Evolutionary conservation across 345 rosid genomes (phyloP), one percentile per base, ranked within the genome.

Genomic region (Ailanthus altissimus): DNA sequence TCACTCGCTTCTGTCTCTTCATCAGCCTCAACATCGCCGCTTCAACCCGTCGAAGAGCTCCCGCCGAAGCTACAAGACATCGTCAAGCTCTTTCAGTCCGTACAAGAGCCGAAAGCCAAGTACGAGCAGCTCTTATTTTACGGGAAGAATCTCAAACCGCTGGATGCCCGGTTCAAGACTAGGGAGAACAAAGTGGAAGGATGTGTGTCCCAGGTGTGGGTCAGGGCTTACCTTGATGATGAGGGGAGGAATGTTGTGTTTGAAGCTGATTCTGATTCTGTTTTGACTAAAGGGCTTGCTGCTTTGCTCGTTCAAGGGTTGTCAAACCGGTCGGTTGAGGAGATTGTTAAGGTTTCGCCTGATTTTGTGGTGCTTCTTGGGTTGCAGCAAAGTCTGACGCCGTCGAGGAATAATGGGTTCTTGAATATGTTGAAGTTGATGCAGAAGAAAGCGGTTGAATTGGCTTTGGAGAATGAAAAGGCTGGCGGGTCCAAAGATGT

Each of bases 131-230:
- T 94, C 10, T 67, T 91, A 16, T 93, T 94, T 84, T 90, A 93
- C 62, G 97, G 97, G 0, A 89, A 88, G 72, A 88, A 87, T 69
- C 87, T 97, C 77, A 87, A 81, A 21, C 92, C 99, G 0, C 92
- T 97, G 2, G 92, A 88, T 78, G 12, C 87, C n/a, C 85, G 21
- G 53, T 97, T 86, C 86, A 92, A 90, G 78, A 94, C 97, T 25
- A 77, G 80, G 49, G 93, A 88, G 57, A 97, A 94, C 72, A 97
- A 97, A 79, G 99, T 97, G 9, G 82, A 91, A 82, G 99, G 99
- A 8, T 97, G 99, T 65, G 95, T 92, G 26, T 91, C 98, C 32
- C 97, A 91, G 87, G 98, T 94, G 8, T 97, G 98, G 98, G 97
- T 97, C 23, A 86, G 98, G 87, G 99, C 97, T 53, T 92, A 77